Evolutionary conservation across 1,284 basidiomycete species (phyloP).

Genomic region (Farysia itapuensis): DNA sequence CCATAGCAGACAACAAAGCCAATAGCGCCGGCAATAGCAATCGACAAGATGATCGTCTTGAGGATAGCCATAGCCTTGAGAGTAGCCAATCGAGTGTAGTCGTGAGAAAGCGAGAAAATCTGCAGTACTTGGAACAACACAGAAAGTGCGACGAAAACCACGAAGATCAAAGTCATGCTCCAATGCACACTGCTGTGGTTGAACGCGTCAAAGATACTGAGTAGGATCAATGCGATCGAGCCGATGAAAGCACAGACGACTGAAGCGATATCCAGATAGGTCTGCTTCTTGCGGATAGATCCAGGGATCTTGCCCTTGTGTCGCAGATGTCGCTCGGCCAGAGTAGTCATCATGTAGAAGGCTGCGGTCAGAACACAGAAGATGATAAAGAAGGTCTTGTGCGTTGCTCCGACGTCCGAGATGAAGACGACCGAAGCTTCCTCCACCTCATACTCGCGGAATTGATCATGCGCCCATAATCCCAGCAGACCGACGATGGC

Average conservation of each 20-base stretch:
- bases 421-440: conserved; percentile 63
- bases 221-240: conserved; percentile 61
- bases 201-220: conserved; percentile 61
- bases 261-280: conserved; percentile 60
- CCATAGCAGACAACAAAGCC: conserved; percentile 62
- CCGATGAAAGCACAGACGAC: conserved; percentile 63
- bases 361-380: conserved; percentile 36
- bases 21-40: conserved; percentile 62
- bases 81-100: conserved; percentile 61
- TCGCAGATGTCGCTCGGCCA: conserved; percentile 63
- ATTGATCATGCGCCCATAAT: conserved; percentile 61
- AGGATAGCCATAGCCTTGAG: conserved; percentile 62
- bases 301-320: conserved; percentile 63
- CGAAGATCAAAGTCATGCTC: conserved; percentile 63
- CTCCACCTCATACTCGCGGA: conserved; percentile 58
- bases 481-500: conserved; percentile 56
- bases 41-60: conserved; percentile 62
- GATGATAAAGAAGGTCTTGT: conserved; percentile 55
- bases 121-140: conserved; percentile 64
- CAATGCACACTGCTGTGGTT: conserved; percentile 63
- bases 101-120: conserved; percentile 60
- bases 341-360: conserved; percentile 60
- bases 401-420: conserved; percentile 62
- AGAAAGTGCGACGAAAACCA: conserved; percentile 63
- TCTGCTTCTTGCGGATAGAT: conserved; percentile 60